phyloP scores from a whole-genome alignment of 139 green algal genomes.

The Chlamydomonas schloesseri region DNA sequence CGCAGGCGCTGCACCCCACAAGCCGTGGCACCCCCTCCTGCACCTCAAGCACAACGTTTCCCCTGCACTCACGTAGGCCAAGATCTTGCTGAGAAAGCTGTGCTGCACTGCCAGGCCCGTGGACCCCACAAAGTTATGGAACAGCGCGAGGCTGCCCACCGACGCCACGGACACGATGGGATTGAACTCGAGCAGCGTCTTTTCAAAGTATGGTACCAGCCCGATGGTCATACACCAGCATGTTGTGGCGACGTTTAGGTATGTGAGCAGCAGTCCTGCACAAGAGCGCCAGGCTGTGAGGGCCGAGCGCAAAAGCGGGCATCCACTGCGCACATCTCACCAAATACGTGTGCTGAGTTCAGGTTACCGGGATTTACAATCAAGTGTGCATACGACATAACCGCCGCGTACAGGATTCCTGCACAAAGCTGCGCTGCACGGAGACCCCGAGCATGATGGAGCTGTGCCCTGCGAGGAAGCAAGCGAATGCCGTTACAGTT shows the following conservation, averaged over 20 bases:
- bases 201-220: conserved; percentile 49
- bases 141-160: conserved; percentile 11
- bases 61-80: conserved; percentile 29
- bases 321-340: not conserved
- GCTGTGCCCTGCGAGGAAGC: conserved; percentile 6
- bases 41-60: no score
- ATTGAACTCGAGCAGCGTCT: conserved; percentile 38
- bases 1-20: no score
- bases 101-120: conserved; percentile 18
- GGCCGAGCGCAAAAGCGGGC: no score
- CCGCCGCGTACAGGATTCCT: conserved; percentile 18
- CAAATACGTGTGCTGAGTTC: conserved; percentile 14
- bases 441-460: conserved; percentile 19
- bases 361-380: conserved; percentile 8
- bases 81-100: conserved; percentile 16
- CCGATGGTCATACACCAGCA: conserved; percentile 41
- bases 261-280: conserved; percentile 45
- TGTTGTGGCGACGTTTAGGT: conserved; percentile 31
- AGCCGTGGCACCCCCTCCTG: no score
- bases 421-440: conserved; percentile 33
- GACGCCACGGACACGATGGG: conserved; percentile 19
- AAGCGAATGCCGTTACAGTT: no score
- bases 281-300: no score
- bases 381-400: conserved; percentile 21
- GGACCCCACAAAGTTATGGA: conserved; percentile 1